A percentile compares a stretch with the other conserved stretches of the same genome.
Conservation (phyloP, 345 rosid species). For the Gossypium thurberi region DNA sequence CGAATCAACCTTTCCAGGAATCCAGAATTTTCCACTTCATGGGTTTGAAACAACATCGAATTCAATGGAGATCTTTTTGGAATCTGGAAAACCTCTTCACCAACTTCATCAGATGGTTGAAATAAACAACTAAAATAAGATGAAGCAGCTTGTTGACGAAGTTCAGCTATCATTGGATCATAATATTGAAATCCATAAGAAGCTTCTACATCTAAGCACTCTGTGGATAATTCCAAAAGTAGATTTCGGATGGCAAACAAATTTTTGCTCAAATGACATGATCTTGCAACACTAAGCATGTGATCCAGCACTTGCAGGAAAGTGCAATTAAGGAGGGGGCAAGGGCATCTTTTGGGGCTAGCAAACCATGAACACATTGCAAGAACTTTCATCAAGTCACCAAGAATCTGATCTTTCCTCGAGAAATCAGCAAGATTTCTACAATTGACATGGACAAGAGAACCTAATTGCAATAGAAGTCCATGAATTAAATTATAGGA, state of each 20-base stretch:
- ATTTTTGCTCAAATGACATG: slow-evolving; percentile 32
- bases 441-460: slow-evolving; percentile 77
- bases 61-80: slow-evolving; percentile 23
- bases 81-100: slow-evolving; percentile 35
- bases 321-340: slow-evolving; percentile 70
- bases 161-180: slow-evolving; percentile 78
- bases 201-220: slow-evolving; percentile 55
- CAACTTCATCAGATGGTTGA: slow-evolving; percentile 50
- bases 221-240: slow-evolving; percentile 58
- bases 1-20: slow-evolving; percentile 49
- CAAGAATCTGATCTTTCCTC: slow-evolving; percentile 73
- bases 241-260: slow-evolving; percentile 37
- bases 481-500: slow-evolving; percentile 78
- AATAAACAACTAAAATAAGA: slow-evolving; percentile 77
- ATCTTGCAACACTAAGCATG: slow-evolving; percentile 65
- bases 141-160: slow-evolving; percentile 68
- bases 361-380: slow-evolving; percentile 64
- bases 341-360: slow-evolving; percentile 59
- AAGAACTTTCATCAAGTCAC: slow-evolving; percentile 51
- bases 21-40: slow-evolving; percentile 31
- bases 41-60: slow-evolving; percentile 16
- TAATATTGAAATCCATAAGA: slow-evolving; percentile 52
- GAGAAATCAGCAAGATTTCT: slow-evolving; percentile 66
- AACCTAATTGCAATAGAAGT: slow-evolving; percentile 65
- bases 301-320: slow-evolving; percentile 71